Base-by-base conservation (phyloP, 1,139 yeast genomes). In the Arxiozyma bovina region DNA sequence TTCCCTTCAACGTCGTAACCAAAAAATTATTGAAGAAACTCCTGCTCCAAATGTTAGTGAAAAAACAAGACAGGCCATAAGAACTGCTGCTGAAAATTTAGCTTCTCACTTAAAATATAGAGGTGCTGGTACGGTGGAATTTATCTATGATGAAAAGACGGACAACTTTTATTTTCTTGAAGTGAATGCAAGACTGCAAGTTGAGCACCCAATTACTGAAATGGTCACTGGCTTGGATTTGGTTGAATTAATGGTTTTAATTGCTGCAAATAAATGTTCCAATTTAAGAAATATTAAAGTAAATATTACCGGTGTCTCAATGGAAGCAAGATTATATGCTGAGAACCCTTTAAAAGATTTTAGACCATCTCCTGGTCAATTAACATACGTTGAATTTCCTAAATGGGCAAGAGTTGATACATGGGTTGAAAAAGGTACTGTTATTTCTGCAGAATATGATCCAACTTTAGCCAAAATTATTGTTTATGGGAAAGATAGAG, bases 81-180 rank as follows among this genome's bases (percentile, higher is more conserved):
- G 91, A 72, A 75, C 75, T 52, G 94, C 97, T 45, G 91, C 96
- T 45, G 96, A 87, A 70, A 83, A 83, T 53, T 76, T 93, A 59
- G 96, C 85, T 55, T 71, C 88, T 11, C 74, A 86, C 27, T 82
- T 93, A 83, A 82, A 87, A 62, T 93, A 93, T 74, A 89, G 87
- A 73, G 83, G 96, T 73, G 98, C 98, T 50, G 99, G 98, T 69
- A 93, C 99, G 9, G 96, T 93, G 62, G 99, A 93, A 73, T 93
- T 85, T 69, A 91, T 93, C 63, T 91, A 88, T 65, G 98, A 93
- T 67, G 85, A 86, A 65, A 76, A 69, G 55, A 76, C 95, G 62
- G 94, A 90, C 66, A 94, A 86, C 67, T 93, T 90, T 69, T 93
- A 91, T 75, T 93, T 93, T 73, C 76, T 93, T 66, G 99, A 93